Base-by-base conservation (phyloP, 345 rosid species). In the Aurinia saxatilis region DNA sequence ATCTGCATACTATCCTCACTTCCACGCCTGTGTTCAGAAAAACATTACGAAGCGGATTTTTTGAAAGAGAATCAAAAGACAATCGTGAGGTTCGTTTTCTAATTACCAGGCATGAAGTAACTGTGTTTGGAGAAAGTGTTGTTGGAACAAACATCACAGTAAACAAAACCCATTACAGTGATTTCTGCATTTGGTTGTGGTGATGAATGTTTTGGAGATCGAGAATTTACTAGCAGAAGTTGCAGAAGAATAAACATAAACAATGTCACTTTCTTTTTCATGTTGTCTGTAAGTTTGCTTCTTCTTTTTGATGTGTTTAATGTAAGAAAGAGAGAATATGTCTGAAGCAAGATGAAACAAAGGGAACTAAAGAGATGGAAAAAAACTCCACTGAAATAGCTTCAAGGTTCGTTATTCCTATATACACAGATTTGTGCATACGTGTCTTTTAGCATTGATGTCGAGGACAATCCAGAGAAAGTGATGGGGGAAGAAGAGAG, bases 91-190 rank as follows among this genome's bases (percentile, higher is more conserved):
- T 19, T 17, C 57, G 0, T 39, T 14, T 30, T 5, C 5, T 1
- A 38, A 4, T 78, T 42, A 93, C 99, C 99, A 45, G 95, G 80
- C 64, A 95, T 63, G 88, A 95, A 95, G 88, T 88, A 95, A 83
- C 97, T 88, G 88, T 90, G 85, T 40, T 41, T 90, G 60, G 99
- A 79, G 84, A 90, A 95, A 74, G 70, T 90, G 82, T 95, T 88
- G 84, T 84, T 90, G 80, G 92, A 88, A 86, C 99, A 95, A 55
- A 84, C 84, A 61, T 95, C 99, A 27, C 99, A 95, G 50, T 83
- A 95, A 64, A 95, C 99, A 66, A 88, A 75, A 59, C 99, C 99
- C 88, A 88, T 83, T 3, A 95, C 85, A 8, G 84, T 75, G 67
- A 88, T 78, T 39, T 82, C 80, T 11, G 95, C 83, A 57, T 50